Evolutionary conservation across 306 rosid species (phyloP).

Genomic region (Malus fusca): DNA sequence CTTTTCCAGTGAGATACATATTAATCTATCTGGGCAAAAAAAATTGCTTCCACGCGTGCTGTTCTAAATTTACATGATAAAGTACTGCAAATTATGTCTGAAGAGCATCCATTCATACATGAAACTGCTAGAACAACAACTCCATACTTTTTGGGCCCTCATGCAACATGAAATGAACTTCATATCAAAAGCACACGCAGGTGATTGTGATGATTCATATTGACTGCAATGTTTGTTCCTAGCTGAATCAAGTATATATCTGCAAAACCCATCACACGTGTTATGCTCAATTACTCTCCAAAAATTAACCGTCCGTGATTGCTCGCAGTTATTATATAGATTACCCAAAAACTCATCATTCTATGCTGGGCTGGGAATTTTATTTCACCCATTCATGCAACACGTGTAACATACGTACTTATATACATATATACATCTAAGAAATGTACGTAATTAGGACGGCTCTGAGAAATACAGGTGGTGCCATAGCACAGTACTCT

Average conservation of each 20-base stretch:
- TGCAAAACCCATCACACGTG: conserved; percentile 4
- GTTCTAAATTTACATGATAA: conserved; percentile 4
- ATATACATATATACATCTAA: neutral
- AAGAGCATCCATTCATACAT: neutral
- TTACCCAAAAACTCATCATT: conserved; percentile 3
- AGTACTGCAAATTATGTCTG: conserved; percentile 10
- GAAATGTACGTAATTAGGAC: neutral
- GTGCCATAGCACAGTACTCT: neutral
- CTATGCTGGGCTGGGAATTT: neutral
- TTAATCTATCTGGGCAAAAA: neutral
- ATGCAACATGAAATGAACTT: conserved; percentile 2
- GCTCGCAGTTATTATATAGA: neutral
- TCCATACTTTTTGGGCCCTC: conserved; percentile 4
- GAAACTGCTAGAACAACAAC: neutral
- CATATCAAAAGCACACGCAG: conserved; percentile 3
- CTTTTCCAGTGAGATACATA: too few species aligned
- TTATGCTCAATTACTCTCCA: neutral
- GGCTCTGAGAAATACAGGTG: neutral
- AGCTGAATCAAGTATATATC: neutral
- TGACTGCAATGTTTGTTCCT: conserved; percentile 1
- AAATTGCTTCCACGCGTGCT: neutral
- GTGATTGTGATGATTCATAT: conserved; percentile 1
- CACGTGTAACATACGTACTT: neutral
- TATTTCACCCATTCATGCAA: neutral
- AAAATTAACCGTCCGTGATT: neutral